Base-by-base conservation (phyloP, 2,329 filamentous ascomycete genomes). In the Albifimbria verrucaria region DNA sequence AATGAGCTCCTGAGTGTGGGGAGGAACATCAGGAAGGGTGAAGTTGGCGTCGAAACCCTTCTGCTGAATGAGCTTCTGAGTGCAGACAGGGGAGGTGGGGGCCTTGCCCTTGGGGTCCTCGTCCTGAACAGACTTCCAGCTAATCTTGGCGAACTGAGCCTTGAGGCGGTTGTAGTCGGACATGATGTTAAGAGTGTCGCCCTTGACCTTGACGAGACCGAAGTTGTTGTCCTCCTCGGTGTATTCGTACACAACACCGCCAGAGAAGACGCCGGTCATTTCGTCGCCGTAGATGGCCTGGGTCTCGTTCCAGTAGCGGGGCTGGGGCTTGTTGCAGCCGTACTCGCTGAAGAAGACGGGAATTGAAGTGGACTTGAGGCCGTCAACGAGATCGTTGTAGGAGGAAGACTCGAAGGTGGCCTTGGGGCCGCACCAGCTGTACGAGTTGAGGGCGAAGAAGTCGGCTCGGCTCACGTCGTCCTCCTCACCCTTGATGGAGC, bases 281-380 rank as follows among this genome's bases (percentile, higher is more conserved):
- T 90, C 62, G 39, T 77, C 64, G 52, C 88, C 80, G 70, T 93
- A 93, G 59, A 94, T 84, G 56, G 85, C 77, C 52, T 76, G 77
- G 12, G 91, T 86, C 72, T 94, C 90, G 59, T 88, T 87, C 74
- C 92, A 94, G 62, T 85, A 72, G 60, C 90, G 87, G 15, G 88
- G 86, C n/a, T 74, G 68, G 15, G 85, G 82, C 36, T 78, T 76
- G 75, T 92, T 93, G 82, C 90, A 93, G 55, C 90, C 90, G 62
- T 80, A 88, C 66, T 94, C 90, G 58, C 87, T 90, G 77, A 90
- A 92, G 79, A 93, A 93, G 62, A 92, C 78, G 26, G 89, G 89
- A 36, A 92, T 80, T 17, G 85, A 82, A 39, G 80, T 82, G 58
- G 77, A 77, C 61, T 77, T 71, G 76, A 93, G 91, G 67, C 85